phyloP scores from a whole-genome alignment of 2,329 filamentous ascomycete genomes.

The Scorias spongiosa region DNA sequence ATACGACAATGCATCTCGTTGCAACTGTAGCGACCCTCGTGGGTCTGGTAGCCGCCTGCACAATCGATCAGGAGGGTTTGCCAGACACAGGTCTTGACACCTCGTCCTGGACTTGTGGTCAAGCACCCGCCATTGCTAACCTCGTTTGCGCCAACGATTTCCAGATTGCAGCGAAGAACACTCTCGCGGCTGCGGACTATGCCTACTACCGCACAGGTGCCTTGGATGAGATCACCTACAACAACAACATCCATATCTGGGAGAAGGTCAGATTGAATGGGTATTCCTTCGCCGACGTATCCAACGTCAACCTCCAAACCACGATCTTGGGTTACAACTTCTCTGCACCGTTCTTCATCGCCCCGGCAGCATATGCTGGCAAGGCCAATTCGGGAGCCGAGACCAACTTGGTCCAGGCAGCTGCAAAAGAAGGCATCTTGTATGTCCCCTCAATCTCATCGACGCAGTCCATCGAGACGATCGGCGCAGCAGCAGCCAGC shows the following conservation, averaged over 20 bases:
- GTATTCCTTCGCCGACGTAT: conserved; percentile 13
- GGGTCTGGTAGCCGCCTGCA: neutral
- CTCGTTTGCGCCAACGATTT: conserved; percentile 15
- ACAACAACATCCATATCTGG: conserved; percentile 14
- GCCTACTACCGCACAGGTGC: conserved; percentile 16
- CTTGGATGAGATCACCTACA: conserved; percentile 16
- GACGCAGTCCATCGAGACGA: conserved; percentile 19
- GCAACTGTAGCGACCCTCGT: neutral
- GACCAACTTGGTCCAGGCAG: conserved; percentile 35
- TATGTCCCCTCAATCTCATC: conserved; percentile 32
- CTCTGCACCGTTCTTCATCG: conserved; percentile 81
- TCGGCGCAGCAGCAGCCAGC: conserved; percentile 14
- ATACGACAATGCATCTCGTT: neutral
- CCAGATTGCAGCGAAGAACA: conserved; percentile 26
- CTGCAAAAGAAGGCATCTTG: conserved; percentile 33
- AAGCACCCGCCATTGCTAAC: conserved; percentile 11
- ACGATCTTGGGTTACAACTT: conserved; percentile 80
- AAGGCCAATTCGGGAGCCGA: conserved; percentile 78
- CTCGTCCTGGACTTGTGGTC: conserved; percentile 11
- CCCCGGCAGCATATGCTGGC: conserved; percentile 84
- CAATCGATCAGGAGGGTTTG: conserved; percentile 14
- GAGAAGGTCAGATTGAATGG: conserved; percentile 14
- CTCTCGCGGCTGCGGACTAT: conserved; percentile 21
- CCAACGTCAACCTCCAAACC: conserved; percentile 31
- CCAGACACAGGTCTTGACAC: conserved; percentile 16